These are phyloP conservation scores for Daldinia loculata DNA, from an alignment of 495 filamentous ascomycete species.

Conservation along the genomic window DNA sequence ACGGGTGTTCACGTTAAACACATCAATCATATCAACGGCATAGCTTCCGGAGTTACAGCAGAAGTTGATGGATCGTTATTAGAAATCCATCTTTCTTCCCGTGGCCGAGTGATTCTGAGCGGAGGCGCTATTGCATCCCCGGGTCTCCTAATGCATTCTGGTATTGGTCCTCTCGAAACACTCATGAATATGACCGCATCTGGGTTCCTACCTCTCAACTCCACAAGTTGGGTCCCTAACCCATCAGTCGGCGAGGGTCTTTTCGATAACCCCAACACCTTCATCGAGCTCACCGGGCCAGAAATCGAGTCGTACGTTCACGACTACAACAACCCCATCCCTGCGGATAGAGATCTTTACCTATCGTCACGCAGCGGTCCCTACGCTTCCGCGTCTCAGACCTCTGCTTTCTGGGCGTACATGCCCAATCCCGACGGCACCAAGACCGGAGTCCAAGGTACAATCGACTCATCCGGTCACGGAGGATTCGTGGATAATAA, in stretches of 20 bases:
- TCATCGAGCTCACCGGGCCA: slow-evolving; percentile 49
- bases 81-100: slow-evolving; percentile 52
- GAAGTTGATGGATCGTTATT: slow-evolving; percentile 51
- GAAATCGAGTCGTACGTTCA: slow-evolving; percentile 50
- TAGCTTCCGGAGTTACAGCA: slow-evolving; percentile 58
- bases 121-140: slow-evolving; percentile 65
- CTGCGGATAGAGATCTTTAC: slow-evolving; percentile 47
- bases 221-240: slow-evolving; percentile 50
- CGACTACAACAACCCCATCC: slow-evolving; percentile 46
- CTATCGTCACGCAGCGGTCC: slow-evolving; percentile 47
- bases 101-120: slow-evolving; percentile 64
- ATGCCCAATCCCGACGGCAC: slow-evolving; percentile 46
- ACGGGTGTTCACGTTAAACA: slow-evolving; percentile 58
- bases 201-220: slow-evolving; percentile 33
- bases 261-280: slow-evolving; percentile 59
- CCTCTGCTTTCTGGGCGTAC: slow-evolving; percentile 53
- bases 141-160: slow-evolving; percentile 65
- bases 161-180: slow-evolving; percentile 53
- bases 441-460: slow-evolving; percentile 49
- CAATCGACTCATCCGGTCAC: slow-evolving; percentile 51
- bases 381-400: slow-evolving; percentile 51
- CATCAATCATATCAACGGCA: slow-evolving; percentile 56
- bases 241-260: slow-evolving; percentile 49
- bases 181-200: slow-evolving; percentile 38
- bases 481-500: slow-evolving; percentile 41